Conservation (phyloP, 768 basidiomycete genomes). For the Phanerochaete sordida region DNA sequence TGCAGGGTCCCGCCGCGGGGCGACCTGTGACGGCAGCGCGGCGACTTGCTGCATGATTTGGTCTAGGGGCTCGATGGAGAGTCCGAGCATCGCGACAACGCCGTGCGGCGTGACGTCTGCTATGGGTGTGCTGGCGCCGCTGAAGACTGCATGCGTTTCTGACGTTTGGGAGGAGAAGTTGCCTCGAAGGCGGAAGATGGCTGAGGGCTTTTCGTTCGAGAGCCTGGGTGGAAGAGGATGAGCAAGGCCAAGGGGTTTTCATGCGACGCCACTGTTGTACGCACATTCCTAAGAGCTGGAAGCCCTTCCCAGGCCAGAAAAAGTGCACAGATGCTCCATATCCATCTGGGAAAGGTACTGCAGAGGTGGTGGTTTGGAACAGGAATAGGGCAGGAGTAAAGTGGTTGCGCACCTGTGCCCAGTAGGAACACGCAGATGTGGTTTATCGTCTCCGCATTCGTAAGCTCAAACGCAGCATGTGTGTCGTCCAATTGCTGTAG, state of each 20-base stretch:
- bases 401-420: slow-evolving; percentile 55
- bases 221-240: slow-evolving; percentile 46
- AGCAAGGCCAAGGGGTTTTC: neutral
- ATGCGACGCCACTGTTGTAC: slow-evolving; percentile 25
- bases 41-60: slow-evolving; percentile 58
- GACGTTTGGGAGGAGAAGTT: slow-evolving; percentile 43
- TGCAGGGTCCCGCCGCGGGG: slow-evolving; percentile 14
- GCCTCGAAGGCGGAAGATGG: slow-evolving; percentile 79
- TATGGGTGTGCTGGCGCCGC: slow-evolving; percentile 23
- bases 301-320: slow-evolving; percentile 83
- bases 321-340: slow-evolving; percentile 85
- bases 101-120: slow-evolving; percentile 28
- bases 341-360: slow-evolving; percentile 79
- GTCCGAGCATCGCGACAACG: slow-evolving; percentile 72
- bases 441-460: slow-evolving; percentile 69
- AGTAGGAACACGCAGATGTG: slow-evolving; percentile 84
- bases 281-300: slow-evolving; percentile 82
- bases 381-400: neutral
- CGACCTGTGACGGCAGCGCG: slow-evolving; percentile 33
- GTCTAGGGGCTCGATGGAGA: slow-evolving; percentile 74
- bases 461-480: slow-evolving; percentile 76
- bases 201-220: slow-evolving; percentile 86
- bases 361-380: neutral
- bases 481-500: slow-evolving; percentile 80
- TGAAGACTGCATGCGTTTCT: slow-evolving; percentile 28